phyloP scores from a whole-genome alignment of 106 monocot species.

The Posidonia australis region DNA sequence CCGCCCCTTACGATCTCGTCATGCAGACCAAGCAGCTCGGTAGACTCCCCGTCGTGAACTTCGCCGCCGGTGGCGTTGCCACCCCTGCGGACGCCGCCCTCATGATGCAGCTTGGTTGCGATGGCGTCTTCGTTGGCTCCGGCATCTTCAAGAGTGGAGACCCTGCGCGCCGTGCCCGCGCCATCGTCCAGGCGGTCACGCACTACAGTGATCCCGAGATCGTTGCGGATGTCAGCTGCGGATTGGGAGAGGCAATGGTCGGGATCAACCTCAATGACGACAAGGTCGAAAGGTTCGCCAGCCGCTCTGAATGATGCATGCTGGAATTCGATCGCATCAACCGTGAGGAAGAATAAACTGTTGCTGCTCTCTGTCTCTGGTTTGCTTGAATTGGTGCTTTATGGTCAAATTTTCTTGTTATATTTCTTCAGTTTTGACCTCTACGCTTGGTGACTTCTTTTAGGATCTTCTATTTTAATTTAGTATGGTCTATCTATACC shows the following conservation, averaged over 20 bases:
- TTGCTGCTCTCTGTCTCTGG: too few relatives aligned
- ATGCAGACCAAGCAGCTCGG: conserved; percentile 28
- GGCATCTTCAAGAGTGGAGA: conserved; percentile 27
- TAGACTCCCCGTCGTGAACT: conserved; percentile 21
- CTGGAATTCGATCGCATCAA: too few relatives aligned
- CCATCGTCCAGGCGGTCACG: conserved; percentile 24
- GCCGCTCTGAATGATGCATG: conserved; percentile 16
- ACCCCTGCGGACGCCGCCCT: conserved; percentile 24
- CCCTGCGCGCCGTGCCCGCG: conserved; percentile 20
- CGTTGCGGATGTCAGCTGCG: conserved; percentile 18
- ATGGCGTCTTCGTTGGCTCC: conserved; percentile 22
- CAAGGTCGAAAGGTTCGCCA: conserved; percentile 24
- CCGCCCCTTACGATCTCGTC: conserved; percentile 21
- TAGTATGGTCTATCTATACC: too few relatives aligned
- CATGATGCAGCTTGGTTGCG: conserved; percentile 26
- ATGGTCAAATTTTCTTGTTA: too few relatives aligned
- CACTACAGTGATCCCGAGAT: conserved; percentile 19
- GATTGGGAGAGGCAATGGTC: conserved; percentile 25
- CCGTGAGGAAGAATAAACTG: too few relatives aligned
- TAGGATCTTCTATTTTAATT: too few relatives aligned
- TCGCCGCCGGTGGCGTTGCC: conserved; percentile 22
- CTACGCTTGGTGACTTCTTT: too few relatives aligned
- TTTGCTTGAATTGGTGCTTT: too few relatives aligned
- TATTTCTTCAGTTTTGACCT: too few relatives aligned
- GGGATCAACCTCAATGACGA: conserved; percentile 24